Base-by-base conservation (phyloP, 2,329 filamentous ascomycete genomes). In the Atkinsonella texensis region DNA sequence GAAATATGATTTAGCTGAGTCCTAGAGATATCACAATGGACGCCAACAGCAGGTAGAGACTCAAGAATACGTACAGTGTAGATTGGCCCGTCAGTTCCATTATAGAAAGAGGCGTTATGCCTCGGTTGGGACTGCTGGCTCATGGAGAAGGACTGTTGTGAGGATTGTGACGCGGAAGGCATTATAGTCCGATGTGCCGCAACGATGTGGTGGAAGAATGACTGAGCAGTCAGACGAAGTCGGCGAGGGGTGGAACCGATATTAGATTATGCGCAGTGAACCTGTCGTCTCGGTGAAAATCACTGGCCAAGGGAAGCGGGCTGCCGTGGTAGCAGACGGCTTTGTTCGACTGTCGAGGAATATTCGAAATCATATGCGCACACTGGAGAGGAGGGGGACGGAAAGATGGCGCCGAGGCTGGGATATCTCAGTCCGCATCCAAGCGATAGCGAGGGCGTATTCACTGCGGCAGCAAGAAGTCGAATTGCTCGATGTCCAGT, bases 91-190 rank as follows among this genome's bases (percentile, higher is more conserved):
- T 76, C 73, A 13, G 64, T 59, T 45, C 58, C 60, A 58, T 62
- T 60, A 58, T 62, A 68, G 53, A 70, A 69, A n/a, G 68, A 69
- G 59, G 61, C 61, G 42, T 60, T 58, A 42, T 69, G 58, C 53
- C 66, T 69, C 20, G 62, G 58, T 54, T 76, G 75, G 31, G 74
- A 74, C 51, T 74, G 72, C 55, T 79, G 75, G 66, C 74, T 80
- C 74, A 80, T 76, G 56, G 66, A 67, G 62, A 79, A 79, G 46
- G 77, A 77, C 50, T 78, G 74, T 55, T 80, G 77, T 8, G 75
- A 77, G 4, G 75, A 70, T 61, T 76, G 74, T 52, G 74, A 74
- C 61, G 73, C 70, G 50, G 70, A 68, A 52, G 69, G 63, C 64
- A 69, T 69, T 12, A 17, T 54, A 28, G 18, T 20, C 20, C 28